Base-by-base conservation (phyloP, 176 grass and related monocot species). In the Pontederia crassipes region DNA sequence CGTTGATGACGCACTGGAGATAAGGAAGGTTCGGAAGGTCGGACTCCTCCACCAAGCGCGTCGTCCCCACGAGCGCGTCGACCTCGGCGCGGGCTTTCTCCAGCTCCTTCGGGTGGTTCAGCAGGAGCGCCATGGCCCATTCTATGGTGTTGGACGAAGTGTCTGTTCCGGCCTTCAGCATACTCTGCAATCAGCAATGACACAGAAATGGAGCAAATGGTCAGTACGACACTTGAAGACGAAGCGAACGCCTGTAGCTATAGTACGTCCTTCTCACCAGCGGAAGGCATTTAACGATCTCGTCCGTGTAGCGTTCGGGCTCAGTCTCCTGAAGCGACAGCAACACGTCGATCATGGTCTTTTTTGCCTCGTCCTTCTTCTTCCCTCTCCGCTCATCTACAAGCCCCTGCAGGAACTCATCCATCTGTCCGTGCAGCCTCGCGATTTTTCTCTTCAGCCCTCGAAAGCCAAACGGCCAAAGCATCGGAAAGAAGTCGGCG, bases 111-210 rank as follows among this genome's bases (percentile, higher is more conserved):
- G 80, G 88, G 9, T 84, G 62, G 74, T 93, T 93, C 24, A 87
- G 55, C 28, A 93, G 67, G 2, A 93, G 80, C 0, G 88, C 66
- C 67, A 93, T 73, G 0, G 74, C 72, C 86, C 86, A 85, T 52
- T 85, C 82, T 1, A 49, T 20, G 10, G 77, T 78, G 0, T n/a
- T 45, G 1, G 77, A 12, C 0, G 77, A 74, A 1, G 80, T 83
- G 28, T 83, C 77, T 0, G 70, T 72, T 0, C 80, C 80, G 4
- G 45, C 80, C 15, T 28, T 10, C 32, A 83, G 45, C 3, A 89
- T 11, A 14, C 47, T 71, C 85, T 89, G 10, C n/a, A n/a, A 13
- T 8, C 27, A 13, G 3, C 4, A 20, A 48, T 14, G 4, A 18
- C 8, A 18, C 20, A 20, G 57, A 48, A 53, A 52, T 10, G 2